Conservation (phyloP, 1,284 basidiomycete species). For the Ganoderma multipileum region DNA sequence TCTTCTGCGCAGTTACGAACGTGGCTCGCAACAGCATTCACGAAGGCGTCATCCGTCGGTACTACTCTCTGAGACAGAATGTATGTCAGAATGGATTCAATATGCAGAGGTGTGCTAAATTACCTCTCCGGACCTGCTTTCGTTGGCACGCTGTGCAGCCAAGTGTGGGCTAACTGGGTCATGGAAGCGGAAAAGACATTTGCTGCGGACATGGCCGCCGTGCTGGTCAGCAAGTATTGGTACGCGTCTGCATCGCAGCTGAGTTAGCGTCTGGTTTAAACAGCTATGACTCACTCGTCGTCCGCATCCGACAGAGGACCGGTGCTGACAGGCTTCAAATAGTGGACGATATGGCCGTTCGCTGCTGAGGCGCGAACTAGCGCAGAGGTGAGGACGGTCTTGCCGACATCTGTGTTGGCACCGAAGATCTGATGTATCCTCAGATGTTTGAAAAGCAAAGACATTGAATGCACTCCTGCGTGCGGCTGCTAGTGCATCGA, state of each 20-base stretch:
- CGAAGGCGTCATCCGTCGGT: constrained; percentile 73
- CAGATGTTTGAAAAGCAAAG: constrained; percentile 77
- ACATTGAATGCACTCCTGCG: constrained; percentile 37
- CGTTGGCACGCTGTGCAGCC: constrained; percentile 71
- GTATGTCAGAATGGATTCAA: background rate
- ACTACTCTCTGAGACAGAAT: constrained; percentile 27
- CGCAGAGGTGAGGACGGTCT: constrained; percentile 88
- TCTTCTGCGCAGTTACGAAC: constrained; percentile 58
- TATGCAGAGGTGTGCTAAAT: background rate
- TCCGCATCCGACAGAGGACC: constrained; percentile 84
- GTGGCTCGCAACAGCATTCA: constrained; percentile 70
- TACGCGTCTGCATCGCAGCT: constrained; percentile 64
- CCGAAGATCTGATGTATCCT: constrained; percentile 92
- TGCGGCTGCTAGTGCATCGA: constrained; percentile 4
- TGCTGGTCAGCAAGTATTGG: constrained; percentile 58
- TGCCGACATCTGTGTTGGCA: constrained; percentile 92
- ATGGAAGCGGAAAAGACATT: constrained; percentile 85
- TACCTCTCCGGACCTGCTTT: constrained; percentile 42
- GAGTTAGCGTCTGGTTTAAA: background rate
- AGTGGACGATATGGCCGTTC: constrained; percentile 64
- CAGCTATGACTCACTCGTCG: constrained; percentile 62
- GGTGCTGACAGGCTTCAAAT: constrained; percentile 93
- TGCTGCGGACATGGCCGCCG: constrained; percentile 56
- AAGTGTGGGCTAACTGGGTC: constrained; percentile 95
- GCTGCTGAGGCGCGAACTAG: constrained; percentile 78